phyloP scores from a whole-genome alignment of 352 stramenopile species.

The Thalassiosira hispida region DNA sequence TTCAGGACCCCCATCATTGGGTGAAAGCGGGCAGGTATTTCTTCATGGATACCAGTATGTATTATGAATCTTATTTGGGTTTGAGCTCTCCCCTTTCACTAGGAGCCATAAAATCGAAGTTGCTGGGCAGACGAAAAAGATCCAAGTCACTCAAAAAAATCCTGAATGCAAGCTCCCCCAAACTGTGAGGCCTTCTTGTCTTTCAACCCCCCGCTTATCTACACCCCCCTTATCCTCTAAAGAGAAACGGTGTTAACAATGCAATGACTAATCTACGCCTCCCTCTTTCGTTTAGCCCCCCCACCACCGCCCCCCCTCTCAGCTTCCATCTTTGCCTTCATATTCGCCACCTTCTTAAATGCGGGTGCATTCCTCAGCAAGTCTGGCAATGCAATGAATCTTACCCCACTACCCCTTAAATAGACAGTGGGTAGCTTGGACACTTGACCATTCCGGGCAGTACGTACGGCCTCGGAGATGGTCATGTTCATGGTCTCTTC shows the following conservation, averaged over 20 bases:
- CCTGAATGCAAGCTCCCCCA: not conserved
- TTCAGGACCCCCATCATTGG: too few species aligned
- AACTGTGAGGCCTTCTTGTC: not conserved
- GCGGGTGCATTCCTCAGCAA: constrained; percentile 97
- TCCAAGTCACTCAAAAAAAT: too few species aligned
- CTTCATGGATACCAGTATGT: too few species aligned
- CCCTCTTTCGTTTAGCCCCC: constrained; percentile 44
- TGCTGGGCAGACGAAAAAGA: too few species aligned
- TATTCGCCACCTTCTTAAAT: constrained; percentile 94
- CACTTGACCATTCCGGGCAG: constrained; percentile 77
- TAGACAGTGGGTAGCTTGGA: constrained; percentile 88
- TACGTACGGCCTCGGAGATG: constrained; percentile 90
- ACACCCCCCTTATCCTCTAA: not conserved
- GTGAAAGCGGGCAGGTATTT: too few species aligned
- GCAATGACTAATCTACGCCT: not conserved
- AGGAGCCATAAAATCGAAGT: too few species aligned
- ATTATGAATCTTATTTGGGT: too few species aligned
- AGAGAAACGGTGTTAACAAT: not conserved
- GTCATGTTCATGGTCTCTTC: constrained; percentile 98
- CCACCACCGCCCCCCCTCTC: constrained; percentile 39
- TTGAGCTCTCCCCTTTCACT: too few species aligned
- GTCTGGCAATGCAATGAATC: constrained; percentile 96
- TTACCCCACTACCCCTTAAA: constrained; percentile 94
- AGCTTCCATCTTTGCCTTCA: constrained; percentile 85
- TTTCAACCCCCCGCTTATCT: not conserved